phyloP scores from a whole-genome alignment of 306 rosid genomes.

The Bauhinia variegata region DNA sequence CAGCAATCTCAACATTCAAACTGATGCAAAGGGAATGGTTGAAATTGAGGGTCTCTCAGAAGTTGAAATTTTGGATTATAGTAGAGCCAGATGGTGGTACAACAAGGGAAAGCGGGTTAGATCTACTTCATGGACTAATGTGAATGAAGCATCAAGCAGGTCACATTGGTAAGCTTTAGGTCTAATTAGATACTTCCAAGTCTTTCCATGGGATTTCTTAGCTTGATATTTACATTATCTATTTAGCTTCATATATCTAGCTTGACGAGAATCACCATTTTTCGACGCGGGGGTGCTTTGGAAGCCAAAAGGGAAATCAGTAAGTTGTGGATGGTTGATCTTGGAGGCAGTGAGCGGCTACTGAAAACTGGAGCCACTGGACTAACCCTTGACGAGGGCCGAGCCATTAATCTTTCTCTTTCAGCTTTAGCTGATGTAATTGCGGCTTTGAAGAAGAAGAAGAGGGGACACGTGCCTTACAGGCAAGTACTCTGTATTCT shows the following conservation, averaged over 20 bases:
- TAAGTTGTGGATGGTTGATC: conserved; percentile 98
- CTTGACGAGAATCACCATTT: conserved; percentile 89
- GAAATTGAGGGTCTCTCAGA: conserved; percentile 94
- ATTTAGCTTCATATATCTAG: conserved; percentile 97
- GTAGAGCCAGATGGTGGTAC: conserved; percentile 90
- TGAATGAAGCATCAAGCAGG: conserved; percentile 93
- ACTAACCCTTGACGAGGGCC: conserved; percentile 86
- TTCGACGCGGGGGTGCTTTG: conserved; percentile 59
- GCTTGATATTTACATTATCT: conserved; percentile 86
- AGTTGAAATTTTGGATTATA: conserved; percentile 69
- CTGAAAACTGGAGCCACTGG: conserved; percentile 95
- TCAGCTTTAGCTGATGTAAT: conserved; percentile 95
- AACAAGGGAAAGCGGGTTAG: conserved; percentile 76
- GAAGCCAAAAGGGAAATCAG: conserved; percentile 64
- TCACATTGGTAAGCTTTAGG: conserved; percentile 91
- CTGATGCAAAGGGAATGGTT: conserved; percentile 78
- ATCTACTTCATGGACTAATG: conserved; percentile 93
- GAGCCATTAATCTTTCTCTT: conserved; percentile 97
- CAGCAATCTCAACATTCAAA: conserved; percentile 96
- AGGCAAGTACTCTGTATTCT: conserved; percentile 56
- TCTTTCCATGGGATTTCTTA: conserved; percentile 58
- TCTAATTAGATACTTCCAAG: conserved; percentile 43
- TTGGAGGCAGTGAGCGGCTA: conserved; percentile 93
- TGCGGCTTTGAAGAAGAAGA: conserved; percentile 88
- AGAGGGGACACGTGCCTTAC: conserved; percentile 88